These are phyloP conservation scores for Ogataea haglerorum DNA, from an alignment of 805 yeast genomes.

Conservation along the genomic window DNA sequence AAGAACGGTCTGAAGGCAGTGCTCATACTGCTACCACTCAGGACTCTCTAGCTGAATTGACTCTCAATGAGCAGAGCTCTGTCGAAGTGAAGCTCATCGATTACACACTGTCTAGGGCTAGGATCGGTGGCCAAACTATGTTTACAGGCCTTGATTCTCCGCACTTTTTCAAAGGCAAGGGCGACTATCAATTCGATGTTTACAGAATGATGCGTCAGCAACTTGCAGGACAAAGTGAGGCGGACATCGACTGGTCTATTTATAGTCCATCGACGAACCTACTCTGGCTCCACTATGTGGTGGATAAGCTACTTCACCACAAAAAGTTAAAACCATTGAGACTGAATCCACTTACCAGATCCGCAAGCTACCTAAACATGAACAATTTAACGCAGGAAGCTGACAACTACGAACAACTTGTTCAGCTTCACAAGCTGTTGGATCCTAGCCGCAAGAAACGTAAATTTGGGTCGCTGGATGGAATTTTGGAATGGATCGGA, in stretches of 20 bases:
- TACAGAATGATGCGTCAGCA: constrained; percentile 53
- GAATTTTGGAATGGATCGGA: constrained; percentile 9
- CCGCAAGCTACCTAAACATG: constrained; percentile 17
- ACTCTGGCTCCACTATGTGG: constrained; percentile 63
- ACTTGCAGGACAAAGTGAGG: constrained; percentile 14
- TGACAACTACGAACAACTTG: constrained; percentile 26
- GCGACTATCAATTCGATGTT: constrained; percentile 60
- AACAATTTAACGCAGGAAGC: constrained; percentile 23
- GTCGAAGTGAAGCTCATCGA: constrained; percentile 51
- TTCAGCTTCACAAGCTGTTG: constrained; percentile 31
- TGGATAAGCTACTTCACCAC: constrained; percentile 43
- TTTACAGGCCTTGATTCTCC: constrained; percentile 64
- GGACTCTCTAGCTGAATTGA: constrained; percentile 13
- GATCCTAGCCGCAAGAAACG: constrained; percentile 33
- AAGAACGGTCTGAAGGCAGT: constrained; percentile 11
- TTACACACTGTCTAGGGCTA: constrained; percentile 52
- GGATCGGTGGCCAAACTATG: constrained; percentile 30
- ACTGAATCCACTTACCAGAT: constrained; percentile 25
- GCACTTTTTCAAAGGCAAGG: constrained; percentile 54
- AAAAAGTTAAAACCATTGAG: constrained; percentile 34
- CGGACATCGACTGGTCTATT: constrained; percentile 45
- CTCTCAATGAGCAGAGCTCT: constrained; percentile 8
- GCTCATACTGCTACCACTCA: constrained; percentile 2
- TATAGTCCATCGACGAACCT: constrained; percentile 51
- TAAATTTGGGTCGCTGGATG: constrained; percentile 15